These are phyloP conservation scores for Daedaleopsis sinensis DNA, from an alignment of 768 basidiomycete genomes.

Conservation along the genomic window DNA sequence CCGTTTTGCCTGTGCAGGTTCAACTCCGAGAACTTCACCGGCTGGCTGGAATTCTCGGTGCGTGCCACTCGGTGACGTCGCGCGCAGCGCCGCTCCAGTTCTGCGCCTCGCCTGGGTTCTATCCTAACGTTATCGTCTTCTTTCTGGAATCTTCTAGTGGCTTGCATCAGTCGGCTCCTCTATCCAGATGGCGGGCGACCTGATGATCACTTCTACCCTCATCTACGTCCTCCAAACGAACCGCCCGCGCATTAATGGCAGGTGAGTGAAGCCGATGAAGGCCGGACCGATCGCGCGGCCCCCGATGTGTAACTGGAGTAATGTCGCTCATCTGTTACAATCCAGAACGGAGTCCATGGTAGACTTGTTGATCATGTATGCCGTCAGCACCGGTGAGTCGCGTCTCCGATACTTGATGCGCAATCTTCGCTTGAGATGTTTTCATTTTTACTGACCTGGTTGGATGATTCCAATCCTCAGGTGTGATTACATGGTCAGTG, in stretches of 20 bases:
- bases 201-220: constrained; percentile 4
- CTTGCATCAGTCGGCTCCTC: constrained; percentile 2
- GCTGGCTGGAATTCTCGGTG: constrained; percentile 8
- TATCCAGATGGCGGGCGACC: constrained; percentile 4
- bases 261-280: neutral
- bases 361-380: constrained; percentile 3
- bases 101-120: too few species aligned
- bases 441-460: neutral
- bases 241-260: neutral
- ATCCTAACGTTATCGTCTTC: too few species aligned
- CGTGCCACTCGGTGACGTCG: neutral
- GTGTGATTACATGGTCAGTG: neutral
- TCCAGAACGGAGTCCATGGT: constrained; percentile 10
- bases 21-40: neutral
- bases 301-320: too few species aligned
- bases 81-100: too few species aligned
- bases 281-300: too few species aligned
- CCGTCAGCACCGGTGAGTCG: constrained; percentile 7
- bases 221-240: constrained; percentile 4
- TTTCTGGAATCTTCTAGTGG: neutral
- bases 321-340: too few species aligned
- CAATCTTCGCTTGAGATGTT: neutral
- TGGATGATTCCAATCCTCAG: neutral
- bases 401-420: neutral
- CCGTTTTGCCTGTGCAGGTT: neutral